Base-by-base conservation (phyloP, 495 filamentous ascomycete species). In the Penicillium paradoxum region DNA sequence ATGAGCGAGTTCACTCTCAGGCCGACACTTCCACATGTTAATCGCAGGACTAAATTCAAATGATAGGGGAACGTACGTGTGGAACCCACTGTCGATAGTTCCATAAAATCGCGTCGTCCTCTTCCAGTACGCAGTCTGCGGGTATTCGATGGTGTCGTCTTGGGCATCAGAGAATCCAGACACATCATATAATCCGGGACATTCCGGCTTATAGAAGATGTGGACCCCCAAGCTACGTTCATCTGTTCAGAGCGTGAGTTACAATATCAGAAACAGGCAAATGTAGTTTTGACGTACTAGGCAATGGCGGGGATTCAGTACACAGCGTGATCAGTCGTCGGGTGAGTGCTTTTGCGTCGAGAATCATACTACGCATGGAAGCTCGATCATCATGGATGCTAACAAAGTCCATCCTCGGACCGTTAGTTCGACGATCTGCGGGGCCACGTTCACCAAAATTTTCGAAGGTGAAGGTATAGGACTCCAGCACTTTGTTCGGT, bases 381-480 rank as follows among this genome's bases (percentile, higher is more conserved):
- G 30, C 2, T 2, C 15, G n/a, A 8, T 33, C 29, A 0, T 45
- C 17, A 19, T 6, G 15, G 0, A 14, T 2, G 29, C 29, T 33
- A 18, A 45, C 7, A 45, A 33, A 13, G 8, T 33, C 27, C 5
- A 45, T 45, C 18, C 13, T 45, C 3, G 17, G 17, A 2, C 13
- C 25, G 9, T n/a, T 14, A 2, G 1, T 19, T 18, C 13, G 15
- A 8, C 17, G 43, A 22, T 45, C 18, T 18, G 43, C 43, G 7
- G 10, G 11, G 11, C 37, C 48, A 9, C 25, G 24, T 6, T 29
- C 19, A 22, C 48, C 37, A 4, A 11, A 22, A 33, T 40, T 15
- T 10, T 33, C 29, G 13, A 57, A 38, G 14, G 48, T 47, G 33
- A n/a, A n/a, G n/a, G n/a, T n/a, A n/a, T n/a, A n/a, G n/a, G n/a